A percentile compares a stretch with the other conserved stretches of the same genome.
Evolutionary conservation across 2,329 filamentous ascomycete genomes (phyloP).

Genomic region (Colletotrichum navitas): DNA sequence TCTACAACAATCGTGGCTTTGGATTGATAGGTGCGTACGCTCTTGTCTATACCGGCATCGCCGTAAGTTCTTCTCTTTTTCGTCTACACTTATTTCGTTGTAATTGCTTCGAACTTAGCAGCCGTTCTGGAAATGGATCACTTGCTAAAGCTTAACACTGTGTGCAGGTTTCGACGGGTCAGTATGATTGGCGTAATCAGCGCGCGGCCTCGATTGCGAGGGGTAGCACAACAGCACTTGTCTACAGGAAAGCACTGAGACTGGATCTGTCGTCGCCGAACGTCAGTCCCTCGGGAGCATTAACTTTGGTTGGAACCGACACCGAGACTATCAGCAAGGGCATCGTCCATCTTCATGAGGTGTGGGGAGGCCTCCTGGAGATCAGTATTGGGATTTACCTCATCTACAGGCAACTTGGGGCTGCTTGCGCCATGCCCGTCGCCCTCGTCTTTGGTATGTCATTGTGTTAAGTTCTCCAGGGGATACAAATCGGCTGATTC

Average conservation of each 20-base stretch:
- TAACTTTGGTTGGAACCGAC: conserved; percentile 49
- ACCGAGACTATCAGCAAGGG: conserved; percentile 46
- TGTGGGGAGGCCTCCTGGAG: conserved; percentile 46
- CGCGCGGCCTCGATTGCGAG: conserved; percentile 46
- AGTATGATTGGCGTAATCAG: conserved; percentile 45
- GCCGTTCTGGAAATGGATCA: too few species aligned
- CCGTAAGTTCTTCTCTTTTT: conserved; percentile 39
- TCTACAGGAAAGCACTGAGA: conserved; percentile 46
- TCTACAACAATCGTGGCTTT: conserved; percentile 45
- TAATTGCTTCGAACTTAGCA: neutral
- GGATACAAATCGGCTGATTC: conserved; percentile 41
- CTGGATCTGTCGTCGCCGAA: conserved; percentile 43
- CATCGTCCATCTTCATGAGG: conserved; percentile 44
- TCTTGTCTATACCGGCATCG: conserved; percentile 47
- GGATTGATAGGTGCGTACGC: conserved; percentile 48
- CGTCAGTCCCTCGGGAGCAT: conserved; percentile 43
- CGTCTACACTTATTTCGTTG: neutral
- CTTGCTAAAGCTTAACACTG: neutral
- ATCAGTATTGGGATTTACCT: conserved; percentile 48
- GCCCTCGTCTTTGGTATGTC: conserved; percentile 58
- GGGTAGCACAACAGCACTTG: conserved; percentile 46
- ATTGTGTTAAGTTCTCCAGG: neutral
- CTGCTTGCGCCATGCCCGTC: conserved; percentile 59
- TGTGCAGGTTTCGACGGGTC: conserved; percentile 44
- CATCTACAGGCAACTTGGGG: conserved; percentile 51